Evolutionary conservation across 805 yeast genomes (phyloP), one percentile per base, ranked within the genome.

Genomic region (Candida railenensis): DNA sequence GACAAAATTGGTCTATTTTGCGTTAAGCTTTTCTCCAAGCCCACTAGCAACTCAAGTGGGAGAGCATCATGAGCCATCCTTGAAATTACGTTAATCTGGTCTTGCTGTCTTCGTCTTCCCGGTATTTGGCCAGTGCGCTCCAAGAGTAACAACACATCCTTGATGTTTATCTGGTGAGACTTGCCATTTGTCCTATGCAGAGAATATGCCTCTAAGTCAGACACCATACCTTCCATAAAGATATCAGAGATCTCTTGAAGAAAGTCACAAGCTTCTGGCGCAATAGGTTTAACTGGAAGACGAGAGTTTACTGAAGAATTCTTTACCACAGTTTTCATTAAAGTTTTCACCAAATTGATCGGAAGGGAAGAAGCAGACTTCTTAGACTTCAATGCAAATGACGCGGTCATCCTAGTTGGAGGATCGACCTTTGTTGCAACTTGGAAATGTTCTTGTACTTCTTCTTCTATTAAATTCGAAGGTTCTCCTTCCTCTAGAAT

Each of bases 181-280:
- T 41, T 9, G 15, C 63, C 53, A 34, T 46, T 46, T 3, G 57
- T 47, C 40, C 66, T 45, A 50, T 71, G 77, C 7, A 47, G 48
- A 14, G 74, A 69, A 52, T 67, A 71, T 2, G 70, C 71, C 32
- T 56, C 58, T 44, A 71, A 54, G 46, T 71, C 75, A 3, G 43
- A 32, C 51, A 67, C 57, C n/a, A 71, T 42, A 16, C 57, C 57
- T 30, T 46, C 49, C 22, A 71, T 48, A 46, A 71, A 71, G 25
- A 55, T 55, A 33, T 63, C 63, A 0, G 74, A 65, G 44, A 61
- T 62, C 14, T 49, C 50, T 25, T 62, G 66, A 21, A 71, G 53
- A 11, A 52, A 48, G 5, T 52, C 48, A 20, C 55, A 47, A 0
- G 58, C 39, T 3, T 58, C 59, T 11, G 46, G 40, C 14, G 54